A percentile compares a stretch with the other conserved stretches of the same genome.
These are phyloP conservation scores for Colletotrichum tropicicola DNA, from an alignment of 2,329 filamentous ascomycete genomes.

Conservation along the genomic window DNA sequence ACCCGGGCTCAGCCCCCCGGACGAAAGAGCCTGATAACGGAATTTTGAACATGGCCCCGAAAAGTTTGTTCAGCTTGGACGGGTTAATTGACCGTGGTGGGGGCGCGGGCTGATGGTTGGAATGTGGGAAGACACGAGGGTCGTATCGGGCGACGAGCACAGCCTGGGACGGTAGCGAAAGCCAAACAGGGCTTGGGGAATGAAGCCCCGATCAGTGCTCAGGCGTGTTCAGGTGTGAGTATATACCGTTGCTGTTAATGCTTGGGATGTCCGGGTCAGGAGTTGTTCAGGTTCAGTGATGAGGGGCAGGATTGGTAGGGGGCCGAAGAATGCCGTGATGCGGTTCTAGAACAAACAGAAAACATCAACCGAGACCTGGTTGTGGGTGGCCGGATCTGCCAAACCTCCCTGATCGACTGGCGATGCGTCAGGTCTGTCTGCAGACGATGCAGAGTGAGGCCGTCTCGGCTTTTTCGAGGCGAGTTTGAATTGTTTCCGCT, in stretches of 20 bases:
- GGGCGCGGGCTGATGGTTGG: background rate
- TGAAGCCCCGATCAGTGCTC: background rate
- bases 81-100: background rate
- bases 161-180: background rate
- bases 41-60: background rate
- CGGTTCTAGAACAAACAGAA: constrained; percentile 9
- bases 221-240: background rate
- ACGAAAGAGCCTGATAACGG: background rate
- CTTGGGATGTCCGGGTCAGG: background rate
- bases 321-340: background rate
- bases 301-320: constrained; percentile 6
- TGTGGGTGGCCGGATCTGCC: background rate
- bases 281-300: background rate
- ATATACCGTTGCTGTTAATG: constrained; percentile 15
- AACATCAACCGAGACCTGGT: background rate
- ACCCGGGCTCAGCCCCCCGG: background rate
- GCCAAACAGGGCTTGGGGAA: background rate
- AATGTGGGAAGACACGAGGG: background rate
- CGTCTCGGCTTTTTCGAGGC: background rate
- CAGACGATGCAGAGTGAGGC: background rate
- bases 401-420: constrained; percentile 4
- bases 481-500: background rate
- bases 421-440: background rate
- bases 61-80: constrained; percentile 3
- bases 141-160: background rate